Evolutionary conservation across 176 grass and related monocot species (phyloP).

Genomic region (Zoysia pacifica): DNA sequence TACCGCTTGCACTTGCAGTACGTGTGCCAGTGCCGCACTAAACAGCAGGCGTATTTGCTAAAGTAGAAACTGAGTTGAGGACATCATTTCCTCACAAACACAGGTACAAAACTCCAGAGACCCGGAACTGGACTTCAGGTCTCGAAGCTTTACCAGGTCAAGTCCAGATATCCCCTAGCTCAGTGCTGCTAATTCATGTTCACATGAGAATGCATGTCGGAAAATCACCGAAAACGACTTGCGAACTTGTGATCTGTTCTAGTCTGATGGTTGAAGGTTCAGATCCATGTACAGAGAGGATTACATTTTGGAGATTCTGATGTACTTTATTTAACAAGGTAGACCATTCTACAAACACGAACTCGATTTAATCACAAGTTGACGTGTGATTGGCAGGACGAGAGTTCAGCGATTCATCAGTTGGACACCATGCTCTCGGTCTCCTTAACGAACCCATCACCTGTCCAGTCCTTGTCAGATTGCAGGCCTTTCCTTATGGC

Average conservation of each 20-base stretch:
- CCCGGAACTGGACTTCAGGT: conserved; percentile 28
- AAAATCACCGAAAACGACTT: conserved; percentile 22
- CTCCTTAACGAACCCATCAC: conserved; percentile 90
- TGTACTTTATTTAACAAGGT: conserved; percentile 39
- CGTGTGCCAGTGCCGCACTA: not conserved
- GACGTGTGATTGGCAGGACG: conserved; percentile 31
- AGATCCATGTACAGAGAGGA: conserved; percentile 28
- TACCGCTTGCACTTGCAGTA: not conserved
- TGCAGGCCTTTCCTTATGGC: conserved; percentile 72
- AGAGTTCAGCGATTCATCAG: conserved; percentile 36
- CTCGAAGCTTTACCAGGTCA: conserved; percentile 37
- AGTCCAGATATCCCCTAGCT: conserved; percentile 23
- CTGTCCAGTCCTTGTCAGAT: conserved; percentile 98
- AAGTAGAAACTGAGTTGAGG: conserved; percentile 24
- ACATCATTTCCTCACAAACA: conserved; percentile 13
- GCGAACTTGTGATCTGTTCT: conserved; percentile 22
- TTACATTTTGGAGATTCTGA: conserved; percentile 2
- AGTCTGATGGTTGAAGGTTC: conserved; percentile 13
- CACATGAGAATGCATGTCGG: conserved; percentile 23
- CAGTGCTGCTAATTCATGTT: conserved; percentile 21
- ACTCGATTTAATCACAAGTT: conserved; percentile 43
- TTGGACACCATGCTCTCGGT: conserved; percentile 98
- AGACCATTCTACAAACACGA: conserved; percentile 6
- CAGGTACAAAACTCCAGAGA: not conserved
- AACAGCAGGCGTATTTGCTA: not conserved